phyloP scores from a whole-genome alignment of 495 filamentous ascomycete genomes.

The Penicillium soppii region DNA sequence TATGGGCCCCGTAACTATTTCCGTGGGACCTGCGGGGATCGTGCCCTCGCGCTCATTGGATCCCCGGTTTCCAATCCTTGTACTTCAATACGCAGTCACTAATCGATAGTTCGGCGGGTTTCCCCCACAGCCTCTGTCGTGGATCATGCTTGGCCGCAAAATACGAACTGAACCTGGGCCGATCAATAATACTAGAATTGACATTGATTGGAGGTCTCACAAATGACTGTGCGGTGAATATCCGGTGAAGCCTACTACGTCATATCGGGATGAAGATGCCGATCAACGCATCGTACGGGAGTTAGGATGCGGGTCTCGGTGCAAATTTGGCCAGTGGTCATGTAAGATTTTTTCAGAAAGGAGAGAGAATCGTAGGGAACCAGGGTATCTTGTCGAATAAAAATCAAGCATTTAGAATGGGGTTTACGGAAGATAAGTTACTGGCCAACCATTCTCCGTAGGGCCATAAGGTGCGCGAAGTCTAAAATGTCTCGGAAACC shows the following conservation, averaged over 20 bases:
- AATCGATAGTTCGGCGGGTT: too few species aligned
- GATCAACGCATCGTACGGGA: constrained; percentile 5
- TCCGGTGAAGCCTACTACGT: constrained; percentile 15
- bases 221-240: not conserved
- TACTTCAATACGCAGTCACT: constrained; percentile 8
- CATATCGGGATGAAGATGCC: constrained; percentile 24
- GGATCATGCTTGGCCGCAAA: not conserved
- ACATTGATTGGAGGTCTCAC: not conserved
- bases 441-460: not conserved
- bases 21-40: constrained; percentile 14
- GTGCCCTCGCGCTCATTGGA: constrained; percentile 12
- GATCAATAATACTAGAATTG: not conserved
- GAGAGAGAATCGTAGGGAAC: not conserved
- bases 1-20: constrained; percentile 2
- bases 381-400: not conserved
- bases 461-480: not conserved
- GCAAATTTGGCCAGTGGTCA: not conserved
- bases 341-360: not conserved
- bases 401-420: not conserved
- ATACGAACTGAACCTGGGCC: not conserved
- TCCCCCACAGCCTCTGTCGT: not conserved
- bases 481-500: not conserved
- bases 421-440: not conserved
- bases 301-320: too few species aligned
- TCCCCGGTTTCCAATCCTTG: not conserved